A percentile compares a stretch with the other conserved stretches of the same genome.
Evolutionary conservation across 306 rosid genomes (phyloP).

Genomic region (Hippophae gyantsensis): DNA sequence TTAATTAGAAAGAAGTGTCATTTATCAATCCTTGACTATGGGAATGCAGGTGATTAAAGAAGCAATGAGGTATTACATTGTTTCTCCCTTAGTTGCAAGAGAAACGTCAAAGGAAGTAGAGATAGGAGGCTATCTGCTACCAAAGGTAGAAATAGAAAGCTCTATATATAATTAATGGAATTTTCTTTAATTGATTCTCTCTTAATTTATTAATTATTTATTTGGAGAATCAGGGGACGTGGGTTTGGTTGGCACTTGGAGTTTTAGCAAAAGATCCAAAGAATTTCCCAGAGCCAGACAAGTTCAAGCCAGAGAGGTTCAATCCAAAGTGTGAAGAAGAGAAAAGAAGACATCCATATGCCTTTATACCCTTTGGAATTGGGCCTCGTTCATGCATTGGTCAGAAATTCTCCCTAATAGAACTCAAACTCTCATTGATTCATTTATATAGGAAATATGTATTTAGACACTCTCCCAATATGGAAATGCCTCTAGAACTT

Average conservation of each 20-base stretch:
- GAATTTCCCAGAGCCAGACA: constrained; percentile 82
- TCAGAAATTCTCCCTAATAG: constrained; percentile 65
- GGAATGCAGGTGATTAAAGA: constrained; percentile 74
- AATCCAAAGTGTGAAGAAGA: constrained; percentile 68
- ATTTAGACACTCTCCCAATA: constrained; percentile 66
- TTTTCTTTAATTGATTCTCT: background rate
- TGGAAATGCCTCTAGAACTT: constrained; percentile 74
- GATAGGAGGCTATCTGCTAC: constrained; percentile 85
- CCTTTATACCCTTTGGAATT: constrained; percentile 77
- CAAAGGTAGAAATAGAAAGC: constrained; percentile 45
- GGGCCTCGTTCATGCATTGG: constrained; percentile 95
- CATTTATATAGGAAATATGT: constrained; percentile 66
- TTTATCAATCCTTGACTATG: background rate
- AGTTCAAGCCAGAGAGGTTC: constrained; percentile 88
- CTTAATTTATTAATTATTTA: background rate
- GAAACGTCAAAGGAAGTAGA: constrained; percentile 73
- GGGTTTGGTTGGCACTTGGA: constrained; percentile 95
- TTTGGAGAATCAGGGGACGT: constrained; percentile 58
- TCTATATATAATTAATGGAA: background rate
- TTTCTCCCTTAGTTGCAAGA: constrained; percentile 87
- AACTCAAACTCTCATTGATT: constrained; percentile 71
- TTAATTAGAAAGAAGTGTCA: background rate
- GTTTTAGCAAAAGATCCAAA: constrained; percentile 79
- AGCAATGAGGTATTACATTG: constrained; percentile 68
- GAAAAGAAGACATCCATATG: constrained; percentile 76